Evolutionary conservation across 176 grass and related monocot genomes (phyloP), one percentile per base, ranked within the genome.

Genomic region (Paspalum notatum): DNA sequence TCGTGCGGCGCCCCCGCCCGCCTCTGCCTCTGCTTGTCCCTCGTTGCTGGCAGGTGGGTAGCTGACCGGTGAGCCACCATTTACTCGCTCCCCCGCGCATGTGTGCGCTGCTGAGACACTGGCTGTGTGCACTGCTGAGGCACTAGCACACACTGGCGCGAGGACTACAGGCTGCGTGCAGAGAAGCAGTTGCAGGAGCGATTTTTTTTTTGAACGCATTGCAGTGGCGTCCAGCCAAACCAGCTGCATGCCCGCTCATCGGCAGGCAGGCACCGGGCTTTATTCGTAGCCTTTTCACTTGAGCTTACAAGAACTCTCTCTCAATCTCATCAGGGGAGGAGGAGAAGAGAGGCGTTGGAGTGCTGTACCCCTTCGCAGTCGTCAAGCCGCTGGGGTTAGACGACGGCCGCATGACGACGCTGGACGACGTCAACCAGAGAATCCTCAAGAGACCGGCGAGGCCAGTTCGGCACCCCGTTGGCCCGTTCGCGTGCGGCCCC

Each of bases 381-480:
- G 87, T 97, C 20, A 97, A 90, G 88, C 94, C 94, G 16, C 85
- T 91, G 59, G 89, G 85, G 12, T 25, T 92, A 10, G 91, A 90
- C n/a, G 91, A 88, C 38, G 57, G 85, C 72, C 44, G 83, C 16
- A 81, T 88, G 71, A 67, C 84, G 10, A 97, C 94, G 68, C 87
- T 97, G 0, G 45, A 62, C 62, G 94, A 97, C 58, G 93, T 97
- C 38, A 97, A 97, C 62, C 74, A 80, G 71, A 76, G 84, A 82
- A 82, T 92, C 71, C 87, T 97, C 17, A 92, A 74, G 85, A 78
- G 91, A 55, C 94, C 94, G 6, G 68, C 85, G 10, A 84, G 89
- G 38, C 87, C 94, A 1, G 89, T 97, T 5, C 89, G 85, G 43
- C 94, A 97, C 49, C 94, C 94, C 4, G 94, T 97, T 9, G 94